A percentile compares a stretch with the other conserved stretches of the same genome.
phyloP scores from a whole-genome alignment of 2,329 filamentous ascomycete genomes.

The Trichocomaceae sp. region DNA sequence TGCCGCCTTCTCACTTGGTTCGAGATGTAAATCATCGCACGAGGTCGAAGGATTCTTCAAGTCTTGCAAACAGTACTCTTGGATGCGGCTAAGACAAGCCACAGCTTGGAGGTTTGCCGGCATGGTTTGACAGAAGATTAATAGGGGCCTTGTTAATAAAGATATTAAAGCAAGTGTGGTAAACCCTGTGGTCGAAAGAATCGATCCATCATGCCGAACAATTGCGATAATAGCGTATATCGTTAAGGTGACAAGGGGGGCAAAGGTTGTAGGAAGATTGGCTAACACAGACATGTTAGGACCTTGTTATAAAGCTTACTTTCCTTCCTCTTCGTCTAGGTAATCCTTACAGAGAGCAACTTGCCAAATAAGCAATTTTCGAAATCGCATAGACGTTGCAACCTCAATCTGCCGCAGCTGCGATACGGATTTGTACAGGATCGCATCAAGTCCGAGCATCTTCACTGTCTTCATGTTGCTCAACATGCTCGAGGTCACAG shows the following conservation, averaged over 20 bases:
- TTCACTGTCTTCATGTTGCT: slow-evolving; percentile 44
- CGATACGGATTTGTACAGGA: slow-evolving; percentile 31
- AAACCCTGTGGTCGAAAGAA: not conserved
- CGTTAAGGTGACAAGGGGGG: slow-evolving; percentile 26
- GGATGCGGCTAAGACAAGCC: slow-evolving; percentile 36
- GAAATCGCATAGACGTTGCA: slow-evolving; percentile 34
- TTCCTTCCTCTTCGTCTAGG: too few relatives aligned
- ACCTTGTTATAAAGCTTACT: not conserved
- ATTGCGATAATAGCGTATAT: slow-evolving; percentile 18
- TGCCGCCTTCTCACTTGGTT: too few relatives aligned
- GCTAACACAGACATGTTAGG: slow-evolving; percentile 16
- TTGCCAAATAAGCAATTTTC: slow-evolving; percentile 35
- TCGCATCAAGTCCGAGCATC: slow-evolving; percentile 41
- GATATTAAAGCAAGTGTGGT: slow-evolving; percentile 10
- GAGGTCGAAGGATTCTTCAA: too few relatives aligned
- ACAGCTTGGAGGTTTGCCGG: slow-evolving; percentile 31
- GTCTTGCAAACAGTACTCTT: slow-evolving; percentile 31
- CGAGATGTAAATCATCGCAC: too few relatives aligned
- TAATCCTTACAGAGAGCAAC: slow-evolving; percentile 28
- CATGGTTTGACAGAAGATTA: slow-evolving; percentile 21
- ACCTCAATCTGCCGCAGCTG: slow-evolving; percentile 36
- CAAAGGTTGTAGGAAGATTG: slow-evolving; percentile 35
- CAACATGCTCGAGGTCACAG: slow-evolving; percentile 22
- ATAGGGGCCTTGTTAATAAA: slow-evolving; percentile 20
- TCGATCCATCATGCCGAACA: slow-evolving; percentile 8